Evolutionary conservation across 805 yeast species (phyloP).

Genomic region (Torulaspora indica): DNA sequence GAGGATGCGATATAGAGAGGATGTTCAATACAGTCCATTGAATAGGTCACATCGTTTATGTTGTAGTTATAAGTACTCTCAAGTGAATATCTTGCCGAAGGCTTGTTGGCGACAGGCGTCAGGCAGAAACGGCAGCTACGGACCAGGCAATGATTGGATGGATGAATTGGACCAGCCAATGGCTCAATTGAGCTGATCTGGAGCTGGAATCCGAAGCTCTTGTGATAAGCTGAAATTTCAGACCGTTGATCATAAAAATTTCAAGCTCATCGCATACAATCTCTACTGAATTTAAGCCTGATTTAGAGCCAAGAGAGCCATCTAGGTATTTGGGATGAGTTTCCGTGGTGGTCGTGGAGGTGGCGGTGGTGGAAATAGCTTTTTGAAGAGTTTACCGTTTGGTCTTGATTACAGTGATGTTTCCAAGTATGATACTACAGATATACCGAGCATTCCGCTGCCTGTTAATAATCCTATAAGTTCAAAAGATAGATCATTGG

Average conservation of each 20-base stretch:
- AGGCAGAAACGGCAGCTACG: background rate
- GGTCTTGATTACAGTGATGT: slow-evolving; percentile 68
- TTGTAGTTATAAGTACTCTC: background rate
- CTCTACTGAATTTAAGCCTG: background rate
- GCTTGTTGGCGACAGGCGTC: background rate
- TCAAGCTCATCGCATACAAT: slow-evolving; percentile 5
- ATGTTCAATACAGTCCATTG: no score
- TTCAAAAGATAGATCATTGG: slow-evolving; percentile 46
- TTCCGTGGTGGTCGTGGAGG: slow-evolving; percentile 41
- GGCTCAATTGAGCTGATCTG: background rate
- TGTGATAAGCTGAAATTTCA: background rate
- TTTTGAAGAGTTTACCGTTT: slow-evolving; percentile 51
- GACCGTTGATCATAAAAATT: slow-evolving; percentile 3
- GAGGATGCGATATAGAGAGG: no score
- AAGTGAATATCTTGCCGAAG: background rate
- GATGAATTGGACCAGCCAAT: background rate
- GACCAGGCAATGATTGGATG: background rate
- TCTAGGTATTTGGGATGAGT: slow-evolving; percentile 42
- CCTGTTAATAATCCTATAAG: slow-evolving; percentile 63
- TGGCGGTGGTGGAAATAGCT: slow-evolving; percentile 37
- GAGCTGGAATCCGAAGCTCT: background rate
- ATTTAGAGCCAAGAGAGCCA: background rate
- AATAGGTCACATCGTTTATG: background rate
- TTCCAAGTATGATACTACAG: slow-evolving; percentile 38
- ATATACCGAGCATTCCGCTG: slow-evolving; percentile 42